Conservation (phyloP, 129 eudicot species). For the Mikania micrantha region DNA sequence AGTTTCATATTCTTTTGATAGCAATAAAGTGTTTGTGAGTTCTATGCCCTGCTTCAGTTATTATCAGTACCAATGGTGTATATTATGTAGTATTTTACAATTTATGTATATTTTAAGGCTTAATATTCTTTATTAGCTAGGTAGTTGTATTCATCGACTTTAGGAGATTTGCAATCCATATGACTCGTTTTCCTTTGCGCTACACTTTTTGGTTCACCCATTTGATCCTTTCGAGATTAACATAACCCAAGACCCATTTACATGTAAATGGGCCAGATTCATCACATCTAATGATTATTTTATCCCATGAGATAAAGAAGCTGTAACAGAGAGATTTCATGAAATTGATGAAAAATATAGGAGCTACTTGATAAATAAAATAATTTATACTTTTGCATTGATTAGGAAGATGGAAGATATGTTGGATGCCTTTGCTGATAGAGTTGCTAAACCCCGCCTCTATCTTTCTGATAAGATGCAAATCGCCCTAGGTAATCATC, state of each 20-base stretch:
- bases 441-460: slow-evolving; percentile 92
- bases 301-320: too few relatives aligned
- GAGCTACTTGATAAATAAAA: neutral
- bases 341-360: neutral
- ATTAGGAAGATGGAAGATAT: slow-evolving; percentile 83
- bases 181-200: neutral
- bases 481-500: slow-evolving; percentile 79
- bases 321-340: neutral
- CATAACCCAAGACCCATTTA: neutral
- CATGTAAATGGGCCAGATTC: neutral
- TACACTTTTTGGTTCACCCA: neutral
- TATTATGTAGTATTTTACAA: neutral
- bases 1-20: neutral
- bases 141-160: neutral
- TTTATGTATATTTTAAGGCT: too few relatives aligned
- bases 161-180: neutral
- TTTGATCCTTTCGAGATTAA: neutral
- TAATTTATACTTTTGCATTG: slow-evolving; percentile 3
- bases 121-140: too few relatives aligned
- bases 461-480: slow-evolving; percentile 94
- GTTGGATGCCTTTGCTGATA: slow-evolving; percentile 84
- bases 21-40: too few relatives aligned
- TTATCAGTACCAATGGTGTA: neutral
- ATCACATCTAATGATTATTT: neutral
- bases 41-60: too few relatives aligned